Base-by-base conservation (phyloP, 495 filamentous ascomycete species). In the Hypoxylon fuscum region DNA sequence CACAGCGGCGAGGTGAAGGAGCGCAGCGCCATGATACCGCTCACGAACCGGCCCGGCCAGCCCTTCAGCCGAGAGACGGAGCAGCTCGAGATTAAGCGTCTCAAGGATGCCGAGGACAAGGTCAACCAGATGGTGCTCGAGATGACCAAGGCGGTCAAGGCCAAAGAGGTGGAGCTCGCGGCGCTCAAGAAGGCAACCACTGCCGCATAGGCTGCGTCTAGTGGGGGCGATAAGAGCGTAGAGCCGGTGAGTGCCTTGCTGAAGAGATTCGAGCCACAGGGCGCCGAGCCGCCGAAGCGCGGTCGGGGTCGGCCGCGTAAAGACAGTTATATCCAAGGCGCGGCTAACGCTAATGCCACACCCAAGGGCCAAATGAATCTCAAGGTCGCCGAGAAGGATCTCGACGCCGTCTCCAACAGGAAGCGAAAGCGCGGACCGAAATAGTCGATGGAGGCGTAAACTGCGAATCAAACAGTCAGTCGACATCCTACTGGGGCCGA, bases 51-150 rank as follows among this genome's bases (percentile, higher is more conserved):
- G 2, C 83, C 84, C 7, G 85, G 80, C 12, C 87, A 90, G 68
- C 87, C 87, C n/a, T 93, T 90, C 70, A 90, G 87, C 72, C 76
- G 79, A 64, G 86, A 89, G 72, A 88, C 87, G 47, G 92, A 96
- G 76, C 80, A 82, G 64, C 76, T 82, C 54, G 90, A 95, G 75
- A 79, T 86, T 20, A 87, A 87, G 77, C 87, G 86, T 25, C 85
- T 96, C 40, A 81, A 88, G 64, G 84, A 87, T 64, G 86, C 91
- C 74, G 79, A 86, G 59, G 84, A 80, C 63, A 86, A 89, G 71
- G 87, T 92, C 60, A 85, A 87, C 62, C 81, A 85, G 52, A 83
- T 85, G 66, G 76, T 87, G 34, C 68, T 78, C 44, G 84, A 87
- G 70, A 80, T 88, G 57, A 85, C 85, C 76, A 85, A 84, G 73